These are phyloP conservation scores for Desmodesmus armatus DNA, from an alignment of 139 green algal genomes.

Conservation along the genomic window DNA sequence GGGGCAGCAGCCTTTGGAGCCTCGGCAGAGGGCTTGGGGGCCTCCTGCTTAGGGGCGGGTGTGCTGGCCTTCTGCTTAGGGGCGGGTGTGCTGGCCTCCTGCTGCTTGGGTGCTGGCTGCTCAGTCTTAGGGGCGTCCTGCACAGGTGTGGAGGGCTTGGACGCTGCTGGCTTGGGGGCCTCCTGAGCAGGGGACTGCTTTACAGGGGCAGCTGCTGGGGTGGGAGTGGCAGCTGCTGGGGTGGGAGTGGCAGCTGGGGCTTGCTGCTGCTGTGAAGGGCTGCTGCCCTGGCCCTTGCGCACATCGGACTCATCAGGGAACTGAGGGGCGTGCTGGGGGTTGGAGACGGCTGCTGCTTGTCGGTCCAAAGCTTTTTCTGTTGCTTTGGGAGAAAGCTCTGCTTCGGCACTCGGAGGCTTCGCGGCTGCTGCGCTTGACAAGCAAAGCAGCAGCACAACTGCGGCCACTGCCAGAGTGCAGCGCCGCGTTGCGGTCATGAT, in stretches of 20 bases:
- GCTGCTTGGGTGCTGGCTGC: no score
- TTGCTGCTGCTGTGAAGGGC: not conserved
- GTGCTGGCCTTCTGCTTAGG: no score
- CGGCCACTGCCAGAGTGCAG: not conserved
- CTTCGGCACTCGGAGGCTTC: not conserved
- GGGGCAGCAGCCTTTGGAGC: no score
- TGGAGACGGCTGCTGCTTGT: not conserved
- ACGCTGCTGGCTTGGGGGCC: no score
- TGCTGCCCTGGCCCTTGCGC: no score
- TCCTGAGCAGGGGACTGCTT: no score
- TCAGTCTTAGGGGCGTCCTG: no score
- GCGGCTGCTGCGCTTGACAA: not conserved
- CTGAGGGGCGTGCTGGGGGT: not conserved
- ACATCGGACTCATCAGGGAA: not conserved
- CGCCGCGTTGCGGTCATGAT: not conserved
- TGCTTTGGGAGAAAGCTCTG: not conserved
- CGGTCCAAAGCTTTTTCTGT: no score
- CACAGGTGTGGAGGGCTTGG: no score
- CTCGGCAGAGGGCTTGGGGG: no score
- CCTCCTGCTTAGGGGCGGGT: no score
- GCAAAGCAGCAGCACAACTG: conserved; percentile 17
- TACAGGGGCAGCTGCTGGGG: not conserved
- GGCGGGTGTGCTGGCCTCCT: no score
- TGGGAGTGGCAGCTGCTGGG: not conserved
- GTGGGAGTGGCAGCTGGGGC: not conserved